Base-by-base conservation (phyloP, 2,329 filamentous ascomycete species). In the Nannizzia gypsea region DNA sequence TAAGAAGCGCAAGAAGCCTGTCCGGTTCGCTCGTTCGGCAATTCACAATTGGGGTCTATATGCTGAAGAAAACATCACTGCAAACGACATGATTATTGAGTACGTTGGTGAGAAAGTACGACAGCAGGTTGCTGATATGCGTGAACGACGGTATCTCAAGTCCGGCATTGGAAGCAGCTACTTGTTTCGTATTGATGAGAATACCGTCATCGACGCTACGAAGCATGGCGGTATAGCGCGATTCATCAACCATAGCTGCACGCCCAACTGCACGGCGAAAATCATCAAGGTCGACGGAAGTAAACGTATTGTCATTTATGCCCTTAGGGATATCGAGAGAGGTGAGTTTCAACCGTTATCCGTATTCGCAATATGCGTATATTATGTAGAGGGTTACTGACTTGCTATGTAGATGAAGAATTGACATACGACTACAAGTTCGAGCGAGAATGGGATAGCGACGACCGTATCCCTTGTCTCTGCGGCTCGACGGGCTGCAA, bases 401-500 rank as follows among this genome's bases (percentile, higher is more conserved):
- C 67, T 40, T 48, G 58, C 59, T 50, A 59, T 50, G 31, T 70
- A 99, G 93, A 96, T 72, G 93, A 99, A 77, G 93, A 99, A 79
- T 85, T 99, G 72, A 99, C 93, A 1, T 99, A 99, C 78, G 93
- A 99, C 78, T 99, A 99, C 82, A 99, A 99, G 75, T 99, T 99
- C 73, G 93, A 99, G 78, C 88, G 93, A 68, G 93, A 99, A 76
- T 89, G 95, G 69, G 90, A 90, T 69, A 95, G 90, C 67, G 83
- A 90, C 64, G 93, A 99, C 74, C 89, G 93, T 64, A 96, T 99
- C 68, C 93, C 93, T 57, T 99, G 93, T 78, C 85, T 99, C 57
- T 99, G 93, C 74, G 93, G 93, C 62, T 96, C 92, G 48, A 85
- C 91, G 31, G 90, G 90, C 55, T 99, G 93, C 80, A 99, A 99